Base-by-base conservation (phyloP, 2,329 filamentous ascomycete genomes). In the Phoma sp. region DNA sequence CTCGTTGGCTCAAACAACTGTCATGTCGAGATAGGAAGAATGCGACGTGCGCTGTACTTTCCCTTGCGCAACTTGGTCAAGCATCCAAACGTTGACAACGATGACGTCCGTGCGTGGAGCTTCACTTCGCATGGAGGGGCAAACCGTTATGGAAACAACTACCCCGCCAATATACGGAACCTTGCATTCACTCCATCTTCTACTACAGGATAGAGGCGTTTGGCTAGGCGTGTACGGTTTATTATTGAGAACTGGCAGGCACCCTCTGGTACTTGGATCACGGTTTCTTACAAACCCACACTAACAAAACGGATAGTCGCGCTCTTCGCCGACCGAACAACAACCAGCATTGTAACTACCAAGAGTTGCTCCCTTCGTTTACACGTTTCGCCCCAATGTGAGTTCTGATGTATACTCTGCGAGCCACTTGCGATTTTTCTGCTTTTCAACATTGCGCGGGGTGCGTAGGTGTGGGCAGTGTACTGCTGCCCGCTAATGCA, bases 21-120 rank as follows among this genome's bases (percentile, higher is more conserved):
- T 60, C 65, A 68, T 67, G 50, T 61, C 59, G 53, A 52, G 38
- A 30, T n/a, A 17, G 38, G 15, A 21, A 21, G 34, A 39, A 38
- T 17, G 21, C 26, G 29, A 42, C 48, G 34, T 43, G 46, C 43
- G 39, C 40, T 43, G 42, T 45, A 4, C 15, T 30, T 10, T 40
- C n/a, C 36, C 20, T 43, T 50, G 39, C 46, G 54, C 52, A 40
- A 57, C 47, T 45, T 42, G 47, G 53, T 39, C 21, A 43, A 36
- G 26, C 29, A 50, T 20, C 57, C 51, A 14, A 14, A 42, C 34
- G 39, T 43, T 40, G 49, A 29, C 45, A 33, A 30, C 39, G 33
- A 45, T 48, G 51, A 54, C 48, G 59, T 51, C 49, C 42, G 59
- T 59, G 47, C 59, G 37, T 20, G 45, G 38, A 55, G 52, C 52